Percentiles rank a stretch among this genome's conserved stretches.
Conservation (phyloP, 2,329 filamentous ascomycete species). For the Alternaria consortialis region DNA sequence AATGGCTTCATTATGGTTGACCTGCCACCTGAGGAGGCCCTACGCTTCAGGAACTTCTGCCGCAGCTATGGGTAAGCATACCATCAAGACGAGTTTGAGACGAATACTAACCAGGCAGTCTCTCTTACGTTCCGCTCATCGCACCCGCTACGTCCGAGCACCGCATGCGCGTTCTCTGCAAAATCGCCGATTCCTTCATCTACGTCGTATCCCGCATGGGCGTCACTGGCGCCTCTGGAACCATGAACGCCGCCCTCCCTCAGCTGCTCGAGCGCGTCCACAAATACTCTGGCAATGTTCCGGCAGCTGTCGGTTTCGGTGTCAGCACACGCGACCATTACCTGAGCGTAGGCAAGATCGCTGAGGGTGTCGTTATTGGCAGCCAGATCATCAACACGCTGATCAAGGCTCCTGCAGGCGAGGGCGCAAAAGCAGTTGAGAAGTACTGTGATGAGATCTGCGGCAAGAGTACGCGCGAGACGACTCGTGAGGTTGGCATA, state of each 20-base stretch:
- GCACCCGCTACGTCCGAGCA: constrained; percentile 90
- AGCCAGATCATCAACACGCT: constrained; percentile 92
- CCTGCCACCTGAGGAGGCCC: constrained; percentile 92
- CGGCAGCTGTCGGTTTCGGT: constrained; percentile 93
- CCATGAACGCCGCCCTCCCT: constrained; percentile 81
- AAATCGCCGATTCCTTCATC: constrained; percentile 97
- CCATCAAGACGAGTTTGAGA: background rate
- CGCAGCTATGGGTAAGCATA: constrained; percentile 72
- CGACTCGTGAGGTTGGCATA: constrained; percentile 73
- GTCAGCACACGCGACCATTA: constrained; percentile 97
- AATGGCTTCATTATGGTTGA: constrained; percentile 99
- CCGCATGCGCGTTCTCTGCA: constrained; percentile 94
- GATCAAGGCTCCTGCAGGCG: constrained; percentile 70
- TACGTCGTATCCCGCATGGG: constrained; percentile 98
- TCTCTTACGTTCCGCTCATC: constrained; percentile 97
- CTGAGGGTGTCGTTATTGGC: constrained; percentile 95
- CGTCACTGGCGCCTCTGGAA: constrained; percentile 88
- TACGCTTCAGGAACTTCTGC: constrained; percentile 88
- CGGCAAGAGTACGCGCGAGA: constrained; percentile 61
- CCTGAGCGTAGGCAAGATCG: constrained; percentile 79
- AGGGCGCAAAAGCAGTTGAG: constrained; percentile 76
- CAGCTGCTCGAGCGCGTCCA: constrained; percentile 86
- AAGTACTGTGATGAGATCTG: constrained; percentile 84
- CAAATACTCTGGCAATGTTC: constrained; percentile 88
- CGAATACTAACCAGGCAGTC: constrained; percentile 55